Base-by-base conservation (phyloP, 2,329 filamentous ascomycete species). In the Chalaropsis thielavioides region DNA sequence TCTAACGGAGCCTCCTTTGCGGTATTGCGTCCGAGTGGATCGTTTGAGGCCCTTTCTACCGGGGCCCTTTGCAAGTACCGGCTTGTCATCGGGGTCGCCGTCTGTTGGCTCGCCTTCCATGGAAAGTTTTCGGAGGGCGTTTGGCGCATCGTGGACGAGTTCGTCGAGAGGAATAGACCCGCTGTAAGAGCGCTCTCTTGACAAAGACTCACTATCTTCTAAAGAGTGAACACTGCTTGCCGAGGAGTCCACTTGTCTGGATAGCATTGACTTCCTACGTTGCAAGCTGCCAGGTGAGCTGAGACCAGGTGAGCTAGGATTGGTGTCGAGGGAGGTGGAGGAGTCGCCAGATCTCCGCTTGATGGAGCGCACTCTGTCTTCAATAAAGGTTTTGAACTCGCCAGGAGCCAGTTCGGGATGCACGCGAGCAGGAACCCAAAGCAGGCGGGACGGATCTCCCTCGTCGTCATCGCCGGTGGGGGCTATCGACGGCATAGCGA, bases 341-440 rank as follows among this genome's bases (percentile, higher is more conserved):
- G 80, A 86, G 69, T 86, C 90, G 27, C 87, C 87, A 0, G 92
- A 95, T 70, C 89, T 84, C 69, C 92, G 82, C 73, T 90, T 87
- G 70, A 97, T 95, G 43, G 89, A 87, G 70, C 96, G 89, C 13
- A 96, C 90, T 72, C 92, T 86, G 68, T 92, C 95, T 71, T 99
- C 92, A 1, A 99, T 82, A 70, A 97, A 99, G 0, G 88, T 92
- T 75, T 95, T 96, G 79, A 97, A 99, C 70, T 96, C 94, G 72
- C 89, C 91, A 0, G 94, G 94, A 2, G 94, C 94, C 61, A 99
- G 79, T 75, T 99, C 94, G 0, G 94, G 94, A 71, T 99, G 94
- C 35, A 99, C 82, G 66, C 91, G 85, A 27, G 94, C 94, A 4
- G 94, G 94, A 5, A 99, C 94, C 94, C 94, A 99, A 69, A 97